Evolutionary conservation across 805 yeast genomes (phyloP), one percentile per base, ranked within the genome.

Genomic region (Barnettozyma sucrosica): DNA sequence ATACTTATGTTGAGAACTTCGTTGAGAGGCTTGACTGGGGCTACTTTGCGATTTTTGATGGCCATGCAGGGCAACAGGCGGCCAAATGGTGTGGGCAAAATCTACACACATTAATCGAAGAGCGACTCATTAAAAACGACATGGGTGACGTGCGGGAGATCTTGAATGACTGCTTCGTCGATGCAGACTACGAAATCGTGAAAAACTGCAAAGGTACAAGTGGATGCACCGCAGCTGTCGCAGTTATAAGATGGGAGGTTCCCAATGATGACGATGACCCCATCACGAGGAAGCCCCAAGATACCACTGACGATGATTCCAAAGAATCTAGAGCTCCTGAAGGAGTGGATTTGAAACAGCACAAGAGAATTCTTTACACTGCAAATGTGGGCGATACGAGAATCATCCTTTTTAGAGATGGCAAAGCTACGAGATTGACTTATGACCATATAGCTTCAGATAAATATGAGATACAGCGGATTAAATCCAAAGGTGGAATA

Each of bases 381-480:
- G 96, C 97, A 8, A 92, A 93, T 61, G 98, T 88, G 5, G 98
- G 99, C 3, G 99, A 93, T 65, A 81, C 93, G 51, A 75, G 98
- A 51, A 76, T 89, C 14, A 88, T 93, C 2, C 69, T 92, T 41
- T 83, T 78, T 56, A 77, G 97, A 45, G 69, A 71, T n/a, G 89
- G 90, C 1, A 70, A 72, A 51, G 89, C 96, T 3, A 74, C 80
- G 51, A 71, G 99, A 45, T 70, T 92, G 37, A 80, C 96, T 0
- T 92, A 92, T 63, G 99, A 92, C 62, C 99, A 92, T 66, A 90
- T 92, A 63, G 96, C 96, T 2, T 76, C 87, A 2, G 99, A 92
- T 65, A 65, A 68, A 7, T 69, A 80, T 57, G 99, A 92, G 64
- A 78, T 83, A 51, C 77, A 76, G 54, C 74, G 99, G 55, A 83